Evolutionary conservation across 2,329 filamentous ascomycete species (phyloP).

Genomic region (Fusarium sp.): DNA sequence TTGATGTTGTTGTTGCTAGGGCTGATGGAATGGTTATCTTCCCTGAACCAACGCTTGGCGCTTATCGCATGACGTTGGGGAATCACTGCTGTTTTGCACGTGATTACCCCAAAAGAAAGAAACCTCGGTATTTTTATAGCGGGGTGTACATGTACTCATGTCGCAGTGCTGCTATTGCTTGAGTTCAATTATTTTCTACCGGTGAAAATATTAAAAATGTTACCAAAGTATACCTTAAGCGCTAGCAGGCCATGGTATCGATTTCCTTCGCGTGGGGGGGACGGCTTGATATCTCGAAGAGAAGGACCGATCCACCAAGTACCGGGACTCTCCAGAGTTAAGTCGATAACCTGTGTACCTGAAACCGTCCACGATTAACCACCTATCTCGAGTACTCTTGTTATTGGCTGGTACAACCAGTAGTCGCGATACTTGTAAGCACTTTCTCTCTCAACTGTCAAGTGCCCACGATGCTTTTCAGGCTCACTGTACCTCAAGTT

Average conservation of each 20-base stretch:
- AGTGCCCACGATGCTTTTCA: background rate
- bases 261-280: background rate
- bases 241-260: background rate
- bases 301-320: background rate
- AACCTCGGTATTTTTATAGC: background rate
- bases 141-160: background rate
- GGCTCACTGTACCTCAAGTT: background rate
- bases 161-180: background rate
- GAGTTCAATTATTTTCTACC: background rate
- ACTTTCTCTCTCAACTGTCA: background rate
- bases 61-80: background rate
- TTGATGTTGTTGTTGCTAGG: background rate
- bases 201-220: background rate
- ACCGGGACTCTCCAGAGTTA: background rate
- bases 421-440: background rate
- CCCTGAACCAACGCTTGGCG: background rate
- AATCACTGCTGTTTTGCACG: background rate
- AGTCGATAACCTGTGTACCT: background rate
- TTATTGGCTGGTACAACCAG: background rate
- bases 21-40: background rate
- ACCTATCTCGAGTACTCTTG: background rate
- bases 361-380: background rate
- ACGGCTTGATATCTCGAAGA: background rate
- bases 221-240: background rate
- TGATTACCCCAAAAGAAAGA: background rate